phyloP scores from a whole-genome alignment of 306 rosid genomes.

The Quercus suber region DNA sequence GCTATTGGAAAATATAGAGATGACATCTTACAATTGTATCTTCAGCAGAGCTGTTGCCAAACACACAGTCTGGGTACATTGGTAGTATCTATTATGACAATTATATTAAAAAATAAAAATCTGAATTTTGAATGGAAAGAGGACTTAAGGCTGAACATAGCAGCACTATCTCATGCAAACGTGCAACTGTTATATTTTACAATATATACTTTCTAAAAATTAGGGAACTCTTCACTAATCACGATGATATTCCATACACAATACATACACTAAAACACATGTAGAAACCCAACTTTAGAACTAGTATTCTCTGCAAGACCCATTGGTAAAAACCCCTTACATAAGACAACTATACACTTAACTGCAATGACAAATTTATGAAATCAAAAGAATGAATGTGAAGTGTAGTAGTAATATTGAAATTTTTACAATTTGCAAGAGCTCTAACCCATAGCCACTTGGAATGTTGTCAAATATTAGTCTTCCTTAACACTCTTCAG shows the following conservation, averaged over 20 bases:
- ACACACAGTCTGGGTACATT: background rate
- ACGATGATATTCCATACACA: slow-evolving; percentile 12
- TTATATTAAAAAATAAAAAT: background rate
- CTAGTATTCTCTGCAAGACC: background rate
- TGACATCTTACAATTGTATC: background rate
- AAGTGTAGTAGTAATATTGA: slow-evolving; percentile 6
- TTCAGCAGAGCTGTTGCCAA: background rate
- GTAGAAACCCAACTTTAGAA: slow-evolving; percentile 15
- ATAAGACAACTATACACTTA: slow-evolving; percentile 22
- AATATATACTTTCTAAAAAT: background rate
- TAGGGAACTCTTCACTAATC: background rate
- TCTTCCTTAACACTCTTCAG: slow-evolving; percentile 25
- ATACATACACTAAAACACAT: slow-evolving; percentile 11
- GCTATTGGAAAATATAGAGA: too few relatives aligned
- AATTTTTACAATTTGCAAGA: slow-evolving; percentile 20
- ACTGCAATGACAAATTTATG: slow-evolving; percentile 11
- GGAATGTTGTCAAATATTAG: background rate
- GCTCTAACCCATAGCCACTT: slow-evolving; percentile 17
- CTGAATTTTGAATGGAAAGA: background rate
- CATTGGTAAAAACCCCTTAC: slow-evolving; percentile 1
- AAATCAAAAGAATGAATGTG: slow-evolving; percentile 24
- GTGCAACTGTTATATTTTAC: background rate
- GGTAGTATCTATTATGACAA: background rate
- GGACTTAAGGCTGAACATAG: background rate
- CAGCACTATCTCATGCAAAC: background rate